Evolutionary conservation across 345 rosid genomes (phyloP), one percentile per base, ranked within the genome.

Genomic region (Theobroma cacao): DNA sequence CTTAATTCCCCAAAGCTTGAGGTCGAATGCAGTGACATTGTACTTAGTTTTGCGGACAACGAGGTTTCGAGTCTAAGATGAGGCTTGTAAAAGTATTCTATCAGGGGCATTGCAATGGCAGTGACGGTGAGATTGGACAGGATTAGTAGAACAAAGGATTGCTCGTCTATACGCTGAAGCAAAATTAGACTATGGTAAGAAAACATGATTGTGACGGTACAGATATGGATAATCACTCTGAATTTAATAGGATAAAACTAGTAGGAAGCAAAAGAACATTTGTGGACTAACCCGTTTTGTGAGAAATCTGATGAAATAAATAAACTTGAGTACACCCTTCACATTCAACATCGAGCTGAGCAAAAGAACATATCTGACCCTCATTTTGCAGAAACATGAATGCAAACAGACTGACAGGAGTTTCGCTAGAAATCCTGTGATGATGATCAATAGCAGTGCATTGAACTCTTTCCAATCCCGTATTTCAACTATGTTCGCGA

Each of bases 301-400:
- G 26, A 14, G 12, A 68, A 38, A 74, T 40, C 52, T 56, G 7
- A 34, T 1, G n/a, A 76, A 28, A 10, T 47, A 6, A 17, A 47
- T 7, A 10, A 75, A 1, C 7, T 84, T 86, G 5, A 75, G 3
- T 0, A 77, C 14, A 8, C 87, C 87, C 53, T 40, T 80, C 3
- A 79, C 5, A 59, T 77, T 81, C 36, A 87, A 40, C 28, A 82
- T 58, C 6, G 75, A 56, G 30, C 85, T 64, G 7, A 82, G 79
- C 40, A 84, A 15, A 31, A 82, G 0, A 13, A 81, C 77, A 70
- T 79, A 73, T 34, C 58, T 38, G 5, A 77, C 1, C 34, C 59
- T 71, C 4, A 80, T 55, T 3, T 72, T 60, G 50, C 56, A 38
- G 67, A 47, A 69, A 1, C 17, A 0, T 7, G 78, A 62, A 28